Evolutionary conservation across 805 yeast species (phyloP), one percentile per base, ranked within the genome.

Genomic region (Kazachstania africana): DNA sequence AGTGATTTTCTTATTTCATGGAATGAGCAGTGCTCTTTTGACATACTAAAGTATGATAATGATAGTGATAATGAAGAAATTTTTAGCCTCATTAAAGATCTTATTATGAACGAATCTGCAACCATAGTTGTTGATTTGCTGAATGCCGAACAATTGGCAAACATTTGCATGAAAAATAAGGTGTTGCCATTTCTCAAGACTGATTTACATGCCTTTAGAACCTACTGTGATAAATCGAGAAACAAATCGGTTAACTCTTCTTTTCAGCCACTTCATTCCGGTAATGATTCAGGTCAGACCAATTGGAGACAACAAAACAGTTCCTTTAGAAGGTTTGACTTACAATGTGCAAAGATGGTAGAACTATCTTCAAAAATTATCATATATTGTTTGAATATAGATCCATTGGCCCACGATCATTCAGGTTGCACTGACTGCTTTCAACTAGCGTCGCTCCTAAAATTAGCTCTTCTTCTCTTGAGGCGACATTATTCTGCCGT

Each of bases 261-360:
- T 9, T 12, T 15, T 12, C 6, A 8, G 3, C 21, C 30, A 6
- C 22, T 26, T 6, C 6, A 13, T 5, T 12, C 3, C 4, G 6
- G 4, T 8, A 15, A 29, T 10, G 21, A 20, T 26, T 19, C 22
- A 8, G 12, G 5, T 15, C 14, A 26, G 6, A 20, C 12, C 6
- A 21, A 20, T 8, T 44, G 47, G 12, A 71, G 65, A 35, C 62
- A 67, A 24, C 62, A 68, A 26, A 91, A 94, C 4, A 75, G 82
- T 5, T 72, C 83, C 3, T 65, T 85, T 33, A 67, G 96, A 39
- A 82, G 87, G 48, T 87, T 85, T 54, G 84, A 81, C 48, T 72
- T 80, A 35, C 97, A 88, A 56, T 79, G 75, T 13, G 68, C 84
- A n/a, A 85, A 84, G 48, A 60, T 44, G 38, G 25, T 78, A 37